A percentile compares a stretch with the other conserved stretches of the same genome.
phyloP scores from a whole-genome alignment of 208 protist genomes.

The Trypanosoma platydactyli region DNA sequence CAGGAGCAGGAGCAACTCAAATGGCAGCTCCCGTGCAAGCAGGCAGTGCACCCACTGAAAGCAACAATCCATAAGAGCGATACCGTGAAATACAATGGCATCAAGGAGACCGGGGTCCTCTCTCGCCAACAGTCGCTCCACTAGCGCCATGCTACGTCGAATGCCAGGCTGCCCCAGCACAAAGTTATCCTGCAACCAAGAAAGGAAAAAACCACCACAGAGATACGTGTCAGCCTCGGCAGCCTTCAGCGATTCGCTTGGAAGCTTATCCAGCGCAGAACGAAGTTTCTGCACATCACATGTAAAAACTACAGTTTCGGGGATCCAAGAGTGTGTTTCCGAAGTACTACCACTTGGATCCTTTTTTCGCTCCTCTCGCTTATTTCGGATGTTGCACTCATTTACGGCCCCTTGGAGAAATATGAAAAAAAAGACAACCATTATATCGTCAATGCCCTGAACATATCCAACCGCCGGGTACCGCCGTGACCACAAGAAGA shows the following conservation, averaged over 20 bases:
- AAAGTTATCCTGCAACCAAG: slow-evolving; percentile 91
- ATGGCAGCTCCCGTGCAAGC: slow-evolving; percentile 84
- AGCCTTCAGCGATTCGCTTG: slow-evolving; percentile 16
- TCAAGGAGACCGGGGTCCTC: slow-evolving; percentile 12
- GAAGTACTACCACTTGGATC: not conserved
- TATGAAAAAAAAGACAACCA: slow-evolving; percentile 89
- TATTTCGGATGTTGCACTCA: slow-evolving; percentile 23
- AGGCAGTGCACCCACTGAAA: slow-evolving; percentile 94
- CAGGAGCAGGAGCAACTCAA: slow-evolving; percentile 73
- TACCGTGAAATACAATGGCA: slow-evolving; percentile 17
- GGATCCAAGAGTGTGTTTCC: not conserved
- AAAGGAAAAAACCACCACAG: slow-evolving; percentile 85
- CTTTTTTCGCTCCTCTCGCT: not conserved
- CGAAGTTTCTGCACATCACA: slow-evolving; percentile 11
- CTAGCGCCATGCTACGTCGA: slow-evolving; percentile 48
- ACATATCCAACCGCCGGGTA: slow-evolving; percentile 95
- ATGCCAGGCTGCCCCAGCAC: slow-evolving; percentile 89
- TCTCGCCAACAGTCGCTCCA: slow-evolving; percentile 49
- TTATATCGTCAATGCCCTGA: slow-evolving; percentile 95
- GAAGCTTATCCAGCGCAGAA: not conserved
- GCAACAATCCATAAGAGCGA: slow-evolving; percentile 78
- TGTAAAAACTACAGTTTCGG: slow-evolving; percentile 10
- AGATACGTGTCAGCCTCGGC: slow-evolving; percentile 93
- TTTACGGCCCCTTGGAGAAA: slow-evolving; percentile 79
- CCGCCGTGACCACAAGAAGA: slow-evolving; percentile 93